phyloP scores from a whole-genome alignment of 768 basidiomycete genomes.

The Clavulina sp. region DNA sequence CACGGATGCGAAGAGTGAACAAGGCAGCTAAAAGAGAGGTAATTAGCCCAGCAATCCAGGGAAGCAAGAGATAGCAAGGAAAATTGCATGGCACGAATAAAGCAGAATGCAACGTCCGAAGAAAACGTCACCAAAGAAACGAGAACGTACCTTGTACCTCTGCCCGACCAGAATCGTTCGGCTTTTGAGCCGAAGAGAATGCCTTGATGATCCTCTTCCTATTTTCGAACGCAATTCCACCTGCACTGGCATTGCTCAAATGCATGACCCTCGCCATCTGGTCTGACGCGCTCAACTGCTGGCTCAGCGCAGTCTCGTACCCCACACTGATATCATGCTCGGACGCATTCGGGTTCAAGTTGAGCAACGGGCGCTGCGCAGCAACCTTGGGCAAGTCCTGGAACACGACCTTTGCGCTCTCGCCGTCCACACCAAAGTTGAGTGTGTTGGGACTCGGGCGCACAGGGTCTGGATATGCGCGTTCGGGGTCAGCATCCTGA shows the following conservation, averaged over 20 bases:
- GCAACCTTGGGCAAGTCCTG: constrained; percentile 17
- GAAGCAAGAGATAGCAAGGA: background rate
- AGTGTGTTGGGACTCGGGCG: constrained; percentile 5
- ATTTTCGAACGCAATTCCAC: constrained; percentile 74
- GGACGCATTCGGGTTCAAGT: background rate
- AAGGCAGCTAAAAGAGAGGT: constrained; percentile 45
- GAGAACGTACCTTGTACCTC: constrained; percentile 70
- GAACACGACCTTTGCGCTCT: constrained; percentile 15
- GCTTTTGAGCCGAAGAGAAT: constrained; percentile 55
- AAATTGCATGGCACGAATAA: constrained; percentile 25
- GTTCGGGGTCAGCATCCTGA: constrained; percentile 2
- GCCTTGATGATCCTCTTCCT: constrained; percentile 54
- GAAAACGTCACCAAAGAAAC: background rate
- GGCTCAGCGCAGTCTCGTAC: background rate
- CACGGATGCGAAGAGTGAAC: constrained; percentile 70
- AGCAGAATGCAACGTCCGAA: constrained; percentile 1
- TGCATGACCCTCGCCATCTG: constrained; percentile 55
- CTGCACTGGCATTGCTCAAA: constrained; percentile 71
- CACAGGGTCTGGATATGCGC: background rate
- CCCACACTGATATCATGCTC: background rate
- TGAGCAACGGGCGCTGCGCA: background rate
- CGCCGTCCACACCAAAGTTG: constrained; percentile 13
- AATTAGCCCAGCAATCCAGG: constrained; percentile 25
- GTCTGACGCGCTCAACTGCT: constrained; percentile 7
- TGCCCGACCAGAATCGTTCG: constrained; percentile 60